These are phyloP conservation scores for Trichosporon coremiiforme DNA, from an alignment of 1,284 basidiomycete species.

Conservation along the genomic window DNA sequence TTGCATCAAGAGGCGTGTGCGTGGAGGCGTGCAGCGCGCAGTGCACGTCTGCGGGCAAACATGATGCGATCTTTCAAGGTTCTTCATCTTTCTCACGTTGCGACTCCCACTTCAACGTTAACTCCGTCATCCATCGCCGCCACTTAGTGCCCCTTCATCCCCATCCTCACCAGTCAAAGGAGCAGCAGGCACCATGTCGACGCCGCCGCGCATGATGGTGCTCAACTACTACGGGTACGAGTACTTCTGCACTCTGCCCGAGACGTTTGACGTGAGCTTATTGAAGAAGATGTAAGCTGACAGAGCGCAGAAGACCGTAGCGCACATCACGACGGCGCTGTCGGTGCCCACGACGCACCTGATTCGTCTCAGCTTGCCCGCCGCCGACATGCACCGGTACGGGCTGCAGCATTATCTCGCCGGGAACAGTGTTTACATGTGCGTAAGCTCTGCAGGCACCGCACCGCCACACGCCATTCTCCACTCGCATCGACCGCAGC, in stretches of 20 bases:
- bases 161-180: background rate
- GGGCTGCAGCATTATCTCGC: constrained; percentile 37
- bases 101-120: too few species aligned
- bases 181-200: constrained; percentile 9
- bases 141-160: too few species aligned
- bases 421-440: constrained; percentile 46
- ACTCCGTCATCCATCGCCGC: too few species aligned
- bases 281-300: too few species aligned
- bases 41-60: background rate
- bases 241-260: constrained; percentile 44
- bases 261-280: constrained; percentile 44
- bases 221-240: constrained; percentile 40
- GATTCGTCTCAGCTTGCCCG: constrained; percentile 42
- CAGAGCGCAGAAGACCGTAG: constrained; percentile 46
- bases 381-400: constrained; percentile 44
- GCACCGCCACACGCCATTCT: too few species aligned
- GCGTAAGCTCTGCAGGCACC: constrained; percentile 25
- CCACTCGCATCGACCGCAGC: too few species aligned
- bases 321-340: constrained; percentile 41
- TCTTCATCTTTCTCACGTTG: too few species aligned
- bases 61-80: too few species aligned
- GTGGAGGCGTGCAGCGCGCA: background rate
- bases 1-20: constrained; percentile 8
- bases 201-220: constrained; percentile 47
- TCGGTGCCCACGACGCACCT: constrained; percentile 41